A percentile compares a stretch with the other conserved stretches of the same genome.
Evolutionary conservation across 2,329 filamentous ascomycete genomes (phyloP).

Genomic region (Ascochyta lentis): DNA sequence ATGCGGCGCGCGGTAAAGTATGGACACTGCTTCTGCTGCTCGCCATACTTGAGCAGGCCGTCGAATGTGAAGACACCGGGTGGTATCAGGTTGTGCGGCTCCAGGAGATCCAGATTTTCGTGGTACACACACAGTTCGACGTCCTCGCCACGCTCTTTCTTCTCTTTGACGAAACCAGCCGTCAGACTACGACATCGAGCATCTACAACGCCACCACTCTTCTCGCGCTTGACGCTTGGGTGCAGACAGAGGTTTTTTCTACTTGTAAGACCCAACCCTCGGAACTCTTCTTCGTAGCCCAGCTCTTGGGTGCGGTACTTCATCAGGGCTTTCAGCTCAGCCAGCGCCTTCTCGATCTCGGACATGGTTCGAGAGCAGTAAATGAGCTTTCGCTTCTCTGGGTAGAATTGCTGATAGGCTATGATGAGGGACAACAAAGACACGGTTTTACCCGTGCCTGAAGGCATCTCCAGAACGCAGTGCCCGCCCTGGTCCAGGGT

Average conservation of each 20-base stretch:
- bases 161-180: slow-evolving; percentile 96
- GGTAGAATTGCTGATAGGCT: slow-evolving; percentile 93
- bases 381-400: slow-evolving; percentile 93
- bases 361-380: slow-evolving; percentile 99
- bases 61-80: slow-evolving; percentile 97
- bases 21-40: slow-evolving; percentile 94
- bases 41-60: slow-evolving; percentile 84
- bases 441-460: slow-evolving; percentile 96
- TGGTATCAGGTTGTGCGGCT: slow-evolving; percentile 92
- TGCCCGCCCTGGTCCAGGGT: slow-evolving; percentile 94
- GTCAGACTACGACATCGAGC: slow-evolving; percentile 95
- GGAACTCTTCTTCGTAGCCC: slow-evolving; percentile 90
- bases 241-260: slow-evolving; percentile 97
- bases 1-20: slow-evolving; percentile 96
- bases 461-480: slow-evolving; percentile 98
- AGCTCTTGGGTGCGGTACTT: slow-evolving; percentile 90
- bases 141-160: slow-evolving; percentile 92
- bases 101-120: slow-evolving; percentile 94
- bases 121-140: slow-evolving; percentile 96
- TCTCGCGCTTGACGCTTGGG: slow-evolving; percentile 93
- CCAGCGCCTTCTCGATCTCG: slow-evolving; percentile 96
- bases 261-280: slow-evolving; percentile 89
- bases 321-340: slow-evolving; percentile 91
- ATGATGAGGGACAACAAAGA: slow-evolving; percentile 94
- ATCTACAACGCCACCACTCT: slow-evolving; percentile 92